Evolutionary conservation across 805 yeast genomes (phyloP).

Genomic region (Saccharomycopsis olivae): DNA sequence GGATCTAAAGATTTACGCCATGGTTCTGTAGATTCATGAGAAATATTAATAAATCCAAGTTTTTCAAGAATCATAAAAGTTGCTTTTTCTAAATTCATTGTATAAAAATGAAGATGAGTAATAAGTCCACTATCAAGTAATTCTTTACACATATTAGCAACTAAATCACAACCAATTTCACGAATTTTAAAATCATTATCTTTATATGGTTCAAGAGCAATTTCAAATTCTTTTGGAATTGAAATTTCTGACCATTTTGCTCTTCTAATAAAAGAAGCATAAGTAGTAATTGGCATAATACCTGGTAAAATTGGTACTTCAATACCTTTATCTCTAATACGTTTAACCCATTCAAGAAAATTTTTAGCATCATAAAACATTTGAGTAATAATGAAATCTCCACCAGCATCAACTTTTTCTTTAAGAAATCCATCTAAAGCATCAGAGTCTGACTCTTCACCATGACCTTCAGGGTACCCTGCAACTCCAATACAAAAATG

Average conservation of each 20-base stretch:
- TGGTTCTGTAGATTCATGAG: slow-evolving; percentile 33
- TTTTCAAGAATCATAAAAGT: slow-evolving; percentile 79
- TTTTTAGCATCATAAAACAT: slow-evolving; percentile 92
- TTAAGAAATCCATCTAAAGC: slow-evolving; percentile 53
- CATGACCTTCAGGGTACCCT: slow-evolving; percentile 96
- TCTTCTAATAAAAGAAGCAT: slow-evolving; percentile 84
- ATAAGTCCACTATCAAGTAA: slow-evolving; percentile 62
- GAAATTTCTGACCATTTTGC: slow-evolving; percentile 88
- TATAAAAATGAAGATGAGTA: slow-evolving; percentile 87
- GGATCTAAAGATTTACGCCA: slow-evolving; percentile 89
- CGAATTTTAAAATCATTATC: slow-evolving; percentile 87
- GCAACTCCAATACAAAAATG: slow-evolving; percentile 95
- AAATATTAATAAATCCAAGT: slow-evolving; percentile 40
- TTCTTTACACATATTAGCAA: slow-evolving; percentile 72
- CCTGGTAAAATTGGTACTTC: slow-evolving; percentile 94
- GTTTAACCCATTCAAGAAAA: slow-evolving; percentile 73
- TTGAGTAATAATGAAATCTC: slow-evolving; percentile 87
- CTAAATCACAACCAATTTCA: slow-evolving; percentile 71
- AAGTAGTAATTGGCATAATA: slow-evolving; percentile 97
- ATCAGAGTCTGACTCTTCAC: slow-evolving; percentile 59
- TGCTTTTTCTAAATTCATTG: slow-evolving; percentile 93
- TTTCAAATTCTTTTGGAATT: slow-evolving; percentile 65
- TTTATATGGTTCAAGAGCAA: slow-evolving; percentile 65
- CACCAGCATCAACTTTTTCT: slow-evolving; percentile 90
- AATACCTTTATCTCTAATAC: slow-evolving; percentile 53